phyloP scores from a whole-genome alignment of 2,329 filamentous ascomycete species.

The Blastomyces gilchristii region DNA sequence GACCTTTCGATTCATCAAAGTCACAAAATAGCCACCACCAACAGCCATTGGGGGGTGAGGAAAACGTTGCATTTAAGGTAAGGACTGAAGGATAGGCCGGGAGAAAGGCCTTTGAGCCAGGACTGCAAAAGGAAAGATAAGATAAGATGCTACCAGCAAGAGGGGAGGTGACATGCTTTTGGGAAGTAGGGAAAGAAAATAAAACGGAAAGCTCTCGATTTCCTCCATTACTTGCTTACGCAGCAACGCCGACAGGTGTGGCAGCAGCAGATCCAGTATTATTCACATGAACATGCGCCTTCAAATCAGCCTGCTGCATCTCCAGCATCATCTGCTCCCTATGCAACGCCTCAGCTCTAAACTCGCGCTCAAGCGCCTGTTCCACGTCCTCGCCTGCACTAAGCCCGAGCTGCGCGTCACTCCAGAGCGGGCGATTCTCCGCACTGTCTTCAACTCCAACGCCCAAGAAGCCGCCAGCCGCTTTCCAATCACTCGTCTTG shows the following conservation, averaged over 20 bases:
- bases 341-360: conserved; percentile 17
- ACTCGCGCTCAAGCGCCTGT: conserved; percentile 44
- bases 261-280: not conserved
- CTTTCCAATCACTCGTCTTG: conserved; percentile 84
- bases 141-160: too few relatives aligned
- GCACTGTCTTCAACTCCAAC: conserved; percentile 59
- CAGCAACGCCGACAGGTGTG: conserved; percentile 11
- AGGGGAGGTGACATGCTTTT: too few relatives aligned
- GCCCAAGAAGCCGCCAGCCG: conserved; percentile 85
- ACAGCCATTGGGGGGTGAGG: too few relatives aligned
- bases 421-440: conserved; percentile 72
- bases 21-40: too few relatives aligned
- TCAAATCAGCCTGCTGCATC: conserved; percentile 16
- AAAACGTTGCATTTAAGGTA: too few relatives aligned
- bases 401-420: conserved; percentile 73
- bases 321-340: conserved; percentile 13
- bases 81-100: too few relatives aligned
- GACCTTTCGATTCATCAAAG: too few relatives aligned
- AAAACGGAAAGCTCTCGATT: too few relatives aligned
- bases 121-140: too few relatives aligned
- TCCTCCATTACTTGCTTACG: conserved; percentile 1
- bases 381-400: conserved; percentile 47
- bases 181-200: too few relatives aligned
- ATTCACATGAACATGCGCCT: conserved; percentile 9
- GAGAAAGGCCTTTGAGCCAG: too few relatives aligned